Percentiles rank a stretch among this genome's conserved stretches.
Conservation (phyloP, 257 asterid species). For the Solanum tarapatanum region DNA sequence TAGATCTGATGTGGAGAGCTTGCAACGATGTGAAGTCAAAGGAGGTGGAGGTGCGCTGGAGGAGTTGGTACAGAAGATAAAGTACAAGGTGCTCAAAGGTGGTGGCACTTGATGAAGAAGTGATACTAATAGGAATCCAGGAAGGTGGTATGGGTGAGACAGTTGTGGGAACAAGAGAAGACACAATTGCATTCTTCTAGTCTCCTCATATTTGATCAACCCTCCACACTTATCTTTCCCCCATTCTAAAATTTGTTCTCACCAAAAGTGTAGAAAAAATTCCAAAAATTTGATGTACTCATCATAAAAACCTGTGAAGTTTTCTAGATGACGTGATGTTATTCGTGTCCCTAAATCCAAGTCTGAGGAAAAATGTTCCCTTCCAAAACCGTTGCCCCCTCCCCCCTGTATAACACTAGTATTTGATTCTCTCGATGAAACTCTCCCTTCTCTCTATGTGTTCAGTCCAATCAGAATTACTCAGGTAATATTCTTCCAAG, state of each 20-base stretch:
- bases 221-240: neutral
- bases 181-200: neutral
- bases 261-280: neutral
- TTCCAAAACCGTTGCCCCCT: neutral
- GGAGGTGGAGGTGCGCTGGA: neutral
- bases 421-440: neutral
- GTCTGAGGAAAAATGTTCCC: neutral
- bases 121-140: neutral
- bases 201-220: neutral
- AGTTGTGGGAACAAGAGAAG: neutral
- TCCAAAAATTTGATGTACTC: neutral
- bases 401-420: neutral
- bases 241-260: neutral
- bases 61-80: neutral
- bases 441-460: neutral
- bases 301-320: neutral
- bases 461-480: neutral
- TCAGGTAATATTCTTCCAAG: neutral
- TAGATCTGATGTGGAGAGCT: neutral
- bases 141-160: neutral
- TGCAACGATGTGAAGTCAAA: neutral
- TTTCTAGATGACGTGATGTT: neutral
- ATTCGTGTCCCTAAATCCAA: neutral
- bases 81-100: neutral
- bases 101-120: neutral